phyloP scores from a whole-genome alignment of 75 land plant species.

The Pinus taeda region DNA sequence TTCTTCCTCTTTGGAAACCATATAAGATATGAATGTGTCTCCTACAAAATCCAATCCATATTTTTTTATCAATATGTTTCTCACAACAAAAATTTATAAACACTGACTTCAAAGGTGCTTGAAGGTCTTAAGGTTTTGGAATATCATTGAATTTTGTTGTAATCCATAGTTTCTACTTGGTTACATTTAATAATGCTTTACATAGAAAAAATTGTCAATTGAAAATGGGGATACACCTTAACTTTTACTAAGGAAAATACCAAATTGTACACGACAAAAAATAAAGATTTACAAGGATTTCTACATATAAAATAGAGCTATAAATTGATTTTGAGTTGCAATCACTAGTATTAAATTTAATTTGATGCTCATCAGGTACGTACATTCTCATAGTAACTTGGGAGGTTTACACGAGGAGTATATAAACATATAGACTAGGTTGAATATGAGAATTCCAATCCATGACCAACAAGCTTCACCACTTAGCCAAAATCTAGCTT shows the following conservation, averaged over 20 bases:
- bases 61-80: not conserved
- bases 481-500: too few species aligned
- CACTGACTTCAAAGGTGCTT: not conserved
- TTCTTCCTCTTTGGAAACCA: conserved; percentile 45
- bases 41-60: conserved; percentile 28
- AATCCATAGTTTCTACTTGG: not conserved
- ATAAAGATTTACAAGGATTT: too few species aligned
- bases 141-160: not conserved
- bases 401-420: too few species aligned
- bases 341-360: too few species aligned
- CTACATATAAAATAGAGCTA: too few species aligned
- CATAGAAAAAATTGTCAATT: not conserved
- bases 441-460: too few species aligned
- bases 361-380: too few species aligned
- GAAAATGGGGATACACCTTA: not conserved
- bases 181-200: not conserved
- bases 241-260: not conserved
- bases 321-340: too few species aligned
- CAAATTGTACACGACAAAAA: too few species aligned
- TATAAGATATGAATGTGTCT: conserved; percentile 31
- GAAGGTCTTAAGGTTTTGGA: not conserved
- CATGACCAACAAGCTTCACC: too few species aligned
- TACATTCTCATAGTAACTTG: too few species aligned
- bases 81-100: not conserved
- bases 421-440: too few species aligned